Evolutionary conservation across 202 grass and related monocot species (phyloP).

Genomic region (Schoenoplectus triqueter): DNA sequence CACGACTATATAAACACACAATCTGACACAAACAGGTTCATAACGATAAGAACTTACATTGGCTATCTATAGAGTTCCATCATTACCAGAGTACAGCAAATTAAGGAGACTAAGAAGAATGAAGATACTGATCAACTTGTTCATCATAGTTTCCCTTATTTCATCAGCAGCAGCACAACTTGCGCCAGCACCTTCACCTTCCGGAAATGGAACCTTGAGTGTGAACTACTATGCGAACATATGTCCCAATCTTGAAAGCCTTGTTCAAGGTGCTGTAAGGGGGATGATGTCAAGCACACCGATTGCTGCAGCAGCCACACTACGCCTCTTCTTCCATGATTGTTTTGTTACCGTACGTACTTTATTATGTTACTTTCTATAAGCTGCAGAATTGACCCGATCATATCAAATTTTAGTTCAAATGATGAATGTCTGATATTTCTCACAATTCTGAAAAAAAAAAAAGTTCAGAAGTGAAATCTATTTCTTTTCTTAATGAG

Average conservation of each 20-base stretch:
- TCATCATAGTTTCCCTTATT: slow-evolving; percentile 14
- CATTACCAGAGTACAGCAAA: neutral
- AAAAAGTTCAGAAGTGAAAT: too few relatives aligned
- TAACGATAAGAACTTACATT: neutral
- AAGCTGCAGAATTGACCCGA: neutral
- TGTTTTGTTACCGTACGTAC: slow-evolving; percentile 23
- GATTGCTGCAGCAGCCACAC: slow-evolving; percentile 5
- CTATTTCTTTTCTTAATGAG: too few relatives aligned
- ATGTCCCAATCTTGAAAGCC: slow-evolving; percentile 45
- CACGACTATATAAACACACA: neutral
- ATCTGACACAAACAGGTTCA: neutral
- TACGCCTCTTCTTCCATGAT: slow-evolving; percentile 43
- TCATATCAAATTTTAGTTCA: neutral
- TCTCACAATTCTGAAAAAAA: too few relatives aligned
- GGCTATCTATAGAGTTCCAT: neutral
- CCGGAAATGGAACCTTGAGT: slow-evolving; percentile 5
- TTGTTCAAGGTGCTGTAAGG: slow-evolving; percentile 36
- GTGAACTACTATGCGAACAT: slow-evolving; percentile 33
- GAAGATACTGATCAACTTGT: neutral
- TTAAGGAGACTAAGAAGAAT: neutral
- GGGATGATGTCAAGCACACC: neutral
- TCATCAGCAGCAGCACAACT: neutral
- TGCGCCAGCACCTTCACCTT: neutral
- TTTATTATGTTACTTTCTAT: neutral
- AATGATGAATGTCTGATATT: neutral